Conservation (phyloP, 176 grass and related monocot species). For the Luzula sylvatica region DNA sequence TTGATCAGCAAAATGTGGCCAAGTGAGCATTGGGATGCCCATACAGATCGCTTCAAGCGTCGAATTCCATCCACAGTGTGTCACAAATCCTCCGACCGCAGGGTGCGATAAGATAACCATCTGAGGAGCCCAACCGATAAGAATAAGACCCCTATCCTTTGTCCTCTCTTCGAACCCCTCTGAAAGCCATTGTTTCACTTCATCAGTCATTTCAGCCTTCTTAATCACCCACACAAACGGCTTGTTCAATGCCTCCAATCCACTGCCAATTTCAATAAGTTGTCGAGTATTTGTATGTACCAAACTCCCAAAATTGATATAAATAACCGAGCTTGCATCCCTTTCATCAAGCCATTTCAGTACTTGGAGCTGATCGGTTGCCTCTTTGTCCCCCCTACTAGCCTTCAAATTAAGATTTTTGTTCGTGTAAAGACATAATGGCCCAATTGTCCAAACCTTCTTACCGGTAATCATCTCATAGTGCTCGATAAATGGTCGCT, state of each 20-base stretch:
- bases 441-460: conserved; percentile 37
- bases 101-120: conserved; percentile 39
- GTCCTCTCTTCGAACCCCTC: conserved; percentile 40
- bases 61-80: conserved; percentile 55
- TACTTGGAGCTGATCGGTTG: not conserved
- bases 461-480: conserved; percentile 31
- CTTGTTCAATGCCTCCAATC: conserved; percentile 26
- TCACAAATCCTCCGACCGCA: conserved; percentile 33
- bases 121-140: conserved; percentile 43
- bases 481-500: conserved; percentile 11
- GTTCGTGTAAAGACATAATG: conserved; percentile 43
- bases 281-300: not conserved
- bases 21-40: conserved; percentile 40
- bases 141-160: conserved; percentile 21
- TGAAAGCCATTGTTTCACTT: conserved; percentile 20
- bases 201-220: conserved; percentile 15
- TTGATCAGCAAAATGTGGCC: conserved; percentile 36
- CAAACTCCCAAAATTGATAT: conserved; percentile 15
- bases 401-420: conserved; percentile 1
- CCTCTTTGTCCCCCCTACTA: not conserved
- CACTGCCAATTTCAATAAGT: conserved; percentile 8
- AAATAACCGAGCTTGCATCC: not conserved
- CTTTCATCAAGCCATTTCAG: not conserved
- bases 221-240: conserved; percentile 50
- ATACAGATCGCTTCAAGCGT: conserved; percentile 25